Evolutionary conservation across 2,329 filamentous ascomycete genomes (phyloP).

Genomic region (Stenocarpella maydis): DNA sequence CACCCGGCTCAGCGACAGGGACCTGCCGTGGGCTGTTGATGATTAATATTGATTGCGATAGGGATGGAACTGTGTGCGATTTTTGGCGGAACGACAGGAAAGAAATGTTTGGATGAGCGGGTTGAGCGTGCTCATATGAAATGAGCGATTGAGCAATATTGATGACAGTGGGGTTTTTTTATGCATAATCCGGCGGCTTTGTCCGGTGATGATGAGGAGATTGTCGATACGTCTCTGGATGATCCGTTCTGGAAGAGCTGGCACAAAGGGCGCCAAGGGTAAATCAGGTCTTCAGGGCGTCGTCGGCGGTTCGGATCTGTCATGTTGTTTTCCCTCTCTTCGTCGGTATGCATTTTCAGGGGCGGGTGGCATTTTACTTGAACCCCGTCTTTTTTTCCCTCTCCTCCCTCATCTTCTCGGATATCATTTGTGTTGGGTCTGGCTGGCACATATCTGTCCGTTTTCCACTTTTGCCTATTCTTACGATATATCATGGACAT

Average conservation of each 20-base stretch:
- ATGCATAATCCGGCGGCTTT: constrained; percentile 1
- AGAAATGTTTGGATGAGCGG: not conserved
- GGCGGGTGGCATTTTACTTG: constrained; percentile 26
- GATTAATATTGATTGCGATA: constrained; percentile 36
- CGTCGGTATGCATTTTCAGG: constrained; percentile 7
- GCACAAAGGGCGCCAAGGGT: not conserved
- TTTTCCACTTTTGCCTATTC: constrained; percentile 3
- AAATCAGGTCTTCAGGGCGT: constrained; percentile 14
- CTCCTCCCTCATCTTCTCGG: not conserved
- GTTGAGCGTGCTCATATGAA: not conserved
- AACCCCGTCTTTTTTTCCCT: not conserved
- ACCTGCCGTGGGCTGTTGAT: constrained; percentile 59
- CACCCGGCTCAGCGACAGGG: constrained; percentile 56
- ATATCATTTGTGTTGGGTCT: constrained; percentile 16
- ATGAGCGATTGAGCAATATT: constrained; percentile 3
- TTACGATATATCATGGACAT: constrained; percentile 37
- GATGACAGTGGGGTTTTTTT: constrained; percentile 9
- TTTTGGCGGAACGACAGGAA: not conserved
- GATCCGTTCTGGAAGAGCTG: constrained; percentile 9
- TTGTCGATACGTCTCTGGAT: not conserved
- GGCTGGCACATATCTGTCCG: not conserved
- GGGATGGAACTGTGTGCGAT: not conserved
- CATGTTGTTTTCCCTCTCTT: not conserved
- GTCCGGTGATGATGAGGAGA: not conserved
- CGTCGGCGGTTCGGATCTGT: constrained; percentile 14